These are phyloP conservation scores for Aureobasidium zeae DNA, from an alignment of 2,329 filamentous ascomycete species.

Conservation along the genomic window DNA sequence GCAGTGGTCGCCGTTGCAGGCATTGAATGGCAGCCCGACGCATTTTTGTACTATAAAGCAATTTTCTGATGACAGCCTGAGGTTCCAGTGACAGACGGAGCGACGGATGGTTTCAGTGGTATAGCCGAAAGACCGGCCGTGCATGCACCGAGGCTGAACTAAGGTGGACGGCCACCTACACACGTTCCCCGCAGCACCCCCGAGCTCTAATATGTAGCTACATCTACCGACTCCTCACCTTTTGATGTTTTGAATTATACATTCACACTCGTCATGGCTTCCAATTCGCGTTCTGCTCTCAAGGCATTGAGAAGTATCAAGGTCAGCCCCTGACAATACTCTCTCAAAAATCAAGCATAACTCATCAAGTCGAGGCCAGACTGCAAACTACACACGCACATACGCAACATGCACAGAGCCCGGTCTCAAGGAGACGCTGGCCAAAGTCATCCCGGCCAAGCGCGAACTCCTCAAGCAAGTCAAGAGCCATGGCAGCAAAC, in stretches of 20 bases:
- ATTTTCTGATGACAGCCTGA: too few relatives aligned
- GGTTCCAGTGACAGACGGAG: too few relatives aligned
- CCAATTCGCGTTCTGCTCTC: conserved; percentile 48
- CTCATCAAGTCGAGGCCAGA: not conserved
- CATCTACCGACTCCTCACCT: not conserved
- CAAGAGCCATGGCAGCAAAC: conserved; percentile 73
- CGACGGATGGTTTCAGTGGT: too few relatives aligned
- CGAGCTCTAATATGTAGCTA: not conserved
- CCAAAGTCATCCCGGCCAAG: conserved; percentile 79
- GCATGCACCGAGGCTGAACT: too few relatives aligned
- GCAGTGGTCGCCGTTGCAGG: conserved; percentile 22
- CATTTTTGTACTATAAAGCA: too few relatives aligned
- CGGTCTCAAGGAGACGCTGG: conserved; percentile 80
- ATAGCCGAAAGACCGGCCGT: too few relatives aligned
- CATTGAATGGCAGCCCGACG: conserved; percentile 19
- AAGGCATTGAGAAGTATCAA: conserved; percentile 55
- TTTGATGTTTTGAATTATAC: not conserved
- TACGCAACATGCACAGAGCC: conserved; percentile 73
- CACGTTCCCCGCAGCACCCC: conserved; percentile 9
- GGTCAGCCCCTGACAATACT: conserved; percentile 43
- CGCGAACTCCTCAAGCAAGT: conserved; percentile 88
- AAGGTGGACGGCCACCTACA: too few relatives aligned
- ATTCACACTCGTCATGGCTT: conserved; percentile 6
- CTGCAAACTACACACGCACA: conserved; percentile 1
- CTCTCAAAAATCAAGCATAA: not conserved